Percentiles rank a stretch among this genome's conserved stretches.
phyloP scores from a whole-genome alignment of 345 rosid genomes.

The Brassica nigra region DNA sequence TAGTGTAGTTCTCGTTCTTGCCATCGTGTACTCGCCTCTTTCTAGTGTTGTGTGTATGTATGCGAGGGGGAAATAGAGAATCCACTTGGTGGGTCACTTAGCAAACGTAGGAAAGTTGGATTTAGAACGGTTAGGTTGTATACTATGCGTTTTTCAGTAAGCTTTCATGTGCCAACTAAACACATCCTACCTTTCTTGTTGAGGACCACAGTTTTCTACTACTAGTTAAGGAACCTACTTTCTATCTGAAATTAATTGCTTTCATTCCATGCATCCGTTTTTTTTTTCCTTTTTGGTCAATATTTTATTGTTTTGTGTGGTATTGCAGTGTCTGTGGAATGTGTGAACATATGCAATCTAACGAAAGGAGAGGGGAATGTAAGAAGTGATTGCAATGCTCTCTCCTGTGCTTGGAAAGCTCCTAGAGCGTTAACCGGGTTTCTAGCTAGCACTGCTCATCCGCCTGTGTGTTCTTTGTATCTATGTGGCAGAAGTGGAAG shows the following conservation, averaged over 20 bases:
- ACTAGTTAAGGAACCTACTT: not conserved
- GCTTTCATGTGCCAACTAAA: conserved; percentile 29
- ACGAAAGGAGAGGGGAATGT: conserved; percentile 70
- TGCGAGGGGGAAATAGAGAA: not conserved
- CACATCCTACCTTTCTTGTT: conserved; percentile 22
- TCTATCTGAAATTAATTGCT: not conserved
- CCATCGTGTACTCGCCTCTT: not conserved
- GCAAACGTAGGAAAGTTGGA: conserved; percentile 21
- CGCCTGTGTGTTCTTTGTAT: conserved; percentile 51
- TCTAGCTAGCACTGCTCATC: conserved; percentile 79
- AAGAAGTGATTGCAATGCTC: conserved; percentile 69
- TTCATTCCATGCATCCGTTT: conserved; percentile 7
- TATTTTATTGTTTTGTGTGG: conserved; percentile 12
- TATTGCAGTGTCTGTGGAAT: conserved; percentile 77
- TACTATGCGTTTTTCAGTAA: conserved; percentile 2
- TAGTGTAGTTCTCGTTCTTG: not conserved
- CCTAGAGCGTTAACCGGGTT: conserved; percentile 88
- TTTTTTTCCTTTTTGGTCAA: not conserved
- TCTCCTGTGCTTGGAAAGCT: conserved; percentile 90
- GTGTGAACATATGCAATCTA: conserved; percentile 75
- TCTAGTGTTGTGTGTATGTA: not conserved
- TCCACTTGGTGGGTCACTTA: not conserved
- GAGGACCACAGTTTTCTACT: conserved; percentile 23
- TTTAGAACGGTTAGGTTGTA: conserved; percentile 7
- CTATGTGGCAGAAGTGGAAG: conserved; percentile 45